Evolutionary conservation across 805 yeast genomes (phyloP).

Genomic region (Zygoascus biomembranicola): DNA sequence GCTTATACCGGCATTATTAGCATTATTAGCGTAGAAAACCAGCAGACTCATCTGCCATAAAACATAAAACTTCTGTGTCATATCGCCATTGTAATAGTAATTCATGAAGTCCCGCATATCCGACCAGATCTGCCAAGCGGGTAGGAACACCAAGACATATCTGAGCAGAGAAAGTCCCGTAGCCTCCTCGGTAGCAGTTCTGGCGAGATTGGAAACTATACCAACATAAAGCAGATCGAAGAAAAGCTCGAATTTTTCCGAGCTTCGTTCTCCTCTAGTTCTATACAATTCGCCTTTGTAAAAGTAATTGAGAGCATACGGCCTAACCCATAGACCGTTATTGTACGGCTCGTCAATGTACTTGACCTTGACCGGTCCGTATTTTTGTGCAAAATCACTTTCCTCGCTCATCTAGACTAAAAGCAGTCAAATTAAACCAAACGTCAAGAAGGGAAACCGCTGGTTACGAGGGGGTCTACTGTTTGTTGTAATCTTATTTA

Average conservation of each 20-base stretch:
- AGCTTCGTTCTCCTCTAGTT: slow-evolving; percentile 46
- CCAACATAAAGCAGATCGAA: slow-evolving; percentile 59
- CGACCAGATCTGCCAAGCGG: slow-evolving; percentile 60
- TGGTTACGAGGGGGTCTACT: too few relatives aligned
- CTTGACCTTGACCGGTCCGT: slow-evolving; percentile 10
- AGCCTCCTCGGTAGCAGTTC: slow-evolving; percentile 43
- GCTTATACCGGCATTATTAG: slow-evolving; percentile 32
- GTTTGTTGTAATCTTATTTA: neutral
- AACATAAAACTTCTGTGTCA: slow-evolving; percentile 44
- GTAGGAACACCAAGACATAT: slow-evolving; percentile 44
- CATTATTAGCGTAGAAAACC: slow-evolving; percentile 45
- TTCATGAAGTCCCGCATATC: slow-evolving; percentile 57
- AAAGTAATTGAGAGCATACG: slow-evolving; percentile 55
- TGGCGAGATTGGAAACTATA: slow-evolving; percentile 51
- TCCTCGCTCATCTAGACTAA: neutral
- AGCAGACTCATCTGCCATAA: slow-evolving; percentile 46
- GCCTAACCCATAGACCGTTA: slow-evolving; percentile 21
- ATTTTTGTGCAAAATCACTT: slow-evolving; percentile 11
- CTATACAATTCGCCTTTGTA: slow-evolving; percentile 47
- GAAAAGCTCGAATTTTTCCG: slow-evolving; percentile 48
- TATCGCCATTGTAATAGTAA: slow-evolving; percentile 53
- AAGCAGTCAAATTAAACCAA: neutral
- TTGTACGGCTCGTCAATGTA: slow-evolving; percentile 7
- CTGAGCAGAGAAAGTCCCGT: slow-evolving; percentile 39
- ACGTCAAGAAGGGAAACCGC: too few relatives aligned